phyloP scores from a whole-genome alignment of 164 flowering plant species.

The Annona cherimola region DNA sequence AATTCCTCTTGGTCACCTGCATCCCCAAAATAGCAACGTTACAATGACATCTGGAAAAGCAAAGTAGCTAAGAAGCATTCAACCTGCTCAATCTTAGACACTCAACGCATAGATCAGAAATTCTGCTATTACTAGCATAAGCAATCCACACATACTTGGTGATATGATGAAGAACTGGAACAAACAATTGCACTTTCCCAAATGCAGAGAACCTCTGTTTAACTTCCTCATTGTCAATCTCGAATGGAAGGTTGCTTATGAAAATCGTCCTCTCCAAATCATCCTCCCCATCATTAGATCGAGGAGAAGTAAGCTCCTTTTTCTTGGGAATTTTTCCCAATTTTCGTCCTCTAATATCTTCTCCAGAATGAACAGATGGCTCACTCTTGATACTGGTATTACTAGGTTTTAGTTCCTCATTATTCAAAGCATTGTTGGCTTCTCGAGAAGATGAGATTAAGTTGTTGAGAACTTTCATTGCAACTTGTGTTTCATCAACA shows the following conservation, averaged over 20 bases:
- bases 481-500: constrained; percentile 64
- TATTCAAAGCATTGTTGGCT: constrained; percentile 13
- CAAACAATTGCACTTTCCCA: constrained; percentile 74
- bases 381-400: not conserved
- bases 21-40: not conserved
- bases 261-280: constrained; percentile 65
- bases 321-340: constrained; percentile 24
- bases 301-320: constrained; percentile 16
- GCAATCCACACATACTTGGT: constrained; percentile 52
- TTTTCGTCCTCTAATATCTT: constrained; percentile 13
- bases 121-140: not conserved
- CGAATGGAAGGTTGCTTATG: constrained; percentile 85
- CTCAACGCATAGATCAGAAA: not conserved
- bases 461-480: constrained; percentile 69
- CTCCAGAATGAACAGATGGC: constrained; percentile 19
- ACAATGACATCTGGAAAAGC: not conserved
- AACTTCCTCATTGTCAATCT: constrained; percentile 66
- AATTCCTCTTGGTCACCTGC: constrained; percentile 90
- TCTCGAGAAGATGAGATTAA: constrained; percentile 46
- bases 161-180: constrained; percentile 76
- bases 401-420: constrained; percentile 16
- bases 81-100: not conserved
- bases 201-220: constrained; percentile 69
- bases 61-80: not conserved
- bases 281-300: constrained; percentile 35